These are phyloP conservation scores for Chytriomyces hyalinus DNA, from an alignment of 192 early-diverging fungal genomes.

Conservation along the genomic window DNA sequence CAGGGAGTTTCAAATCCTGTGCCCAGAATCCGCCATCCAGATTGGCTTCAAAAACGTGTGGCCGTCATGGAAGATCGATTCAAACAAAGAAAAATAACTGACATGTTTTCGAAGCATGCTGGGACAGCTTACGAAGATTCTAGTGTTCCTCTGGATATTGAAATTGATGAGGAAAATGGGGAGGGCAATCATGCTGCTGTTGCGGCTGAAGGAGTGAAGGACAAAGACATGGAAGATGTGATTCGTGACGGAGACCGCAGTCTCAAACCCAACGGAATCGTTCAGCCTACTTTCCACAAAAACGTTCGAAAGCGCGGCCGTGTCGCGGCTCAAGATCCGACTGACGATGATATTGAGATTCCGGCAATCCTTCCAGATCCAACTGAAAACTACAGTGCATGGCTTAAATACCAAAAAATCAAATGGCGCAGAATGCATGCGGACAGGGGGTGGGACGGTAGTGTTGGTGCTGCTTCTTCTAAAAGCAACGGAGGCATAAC, in stretches of 20 bases:
- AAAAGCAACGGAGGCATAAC: background rate
- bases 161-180: constrained; percentile 31
- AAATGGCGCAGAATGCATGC: constrained; percentile 74
- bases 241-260: background rate
- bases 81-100: constrained; percentile 84
- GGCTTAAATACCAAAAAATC: constrained; percentile 74
- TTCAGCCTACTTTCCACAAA: constrained; percentile 45
- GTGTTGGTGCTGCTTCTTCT: background rate
- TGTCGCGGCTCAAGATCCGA: constrained; percentile 38
- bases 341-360: constrained; percentile 39
- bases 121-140: constrained; percentile 12
- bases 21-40: constrained; percentile 88
- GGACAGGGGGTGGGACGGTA: constrained; percentile 23
- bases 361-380: constrained; percentile 69
- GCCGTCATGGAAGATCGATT: constrained; percentile 76
- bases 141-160: constrained; percentile 13
- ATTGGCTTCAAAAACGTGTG: constrained; percentile 90
- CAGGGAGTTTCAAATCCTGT: constrained; percentile 93
- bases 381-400: constrained; percentile 69
- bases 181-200: constrained; percentile 4
- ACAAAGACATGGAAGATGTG: constrained; percentile 50
- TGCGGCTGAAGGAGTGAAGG: constrained; percentile 10
- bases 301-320: constrained; percentile 33
- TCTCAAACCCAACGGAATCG: constrained; percentile 8
- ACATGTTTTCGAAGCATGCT: constrained; percentile 68